These are phyloP conservation scores for Atalantia buxifolia DNA, from an alignment of 345 rosid species.

Conservation along the genomic window DNA sequence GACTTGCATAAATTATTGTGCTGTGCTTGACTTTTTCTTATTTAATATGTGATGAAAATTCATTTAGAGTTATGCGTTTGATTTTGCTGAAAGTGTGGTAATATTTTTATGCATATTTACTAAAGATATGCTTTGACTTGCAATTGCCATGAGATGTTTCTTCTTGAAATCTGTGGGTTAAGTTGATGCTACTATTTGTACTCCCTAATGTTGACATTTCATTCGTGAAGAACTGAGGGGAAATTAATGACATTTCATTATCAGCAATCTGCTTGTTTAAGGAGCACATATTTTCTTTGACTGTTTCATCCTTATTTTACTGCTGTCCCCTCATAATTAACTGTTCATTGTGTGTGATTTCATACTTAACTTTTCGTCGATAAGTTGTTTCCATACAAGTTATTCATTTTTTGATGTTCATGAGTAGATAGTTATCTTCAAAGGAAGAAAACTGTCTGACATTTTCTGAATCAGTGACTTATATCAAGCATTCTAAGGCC, in stretches of 20 bases:
- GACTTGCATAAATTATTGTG: background rate
- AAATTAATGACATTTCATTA: background rate
- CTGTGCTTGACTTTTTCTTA: background rate
- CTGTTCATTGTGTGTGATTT: background rate
- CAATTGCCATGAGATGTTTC: background rate
- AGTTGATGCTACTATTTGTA: background rate
- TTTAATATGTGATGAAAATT: background rate
- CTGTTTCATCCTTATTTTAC: background rate
- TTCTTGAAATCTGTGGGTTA: background rate
- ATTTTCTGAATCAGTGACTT: conserved; percentile 1
- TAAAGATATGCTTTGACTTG: background rate
- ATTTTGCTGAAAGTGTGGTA: background rate
- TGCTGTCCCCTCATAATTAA: background rate
- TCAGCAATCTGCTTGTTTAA: background rate
- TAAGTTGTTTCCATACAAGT: background rate
- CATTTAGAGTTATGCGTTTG: background rate
- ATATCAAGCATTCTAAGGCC: background rate
- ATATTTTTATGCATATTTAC: background rate
- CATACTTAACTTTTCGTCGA: background rate
- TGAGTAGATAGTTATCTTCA: background rate
- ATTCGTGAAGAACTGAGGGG: background rate
- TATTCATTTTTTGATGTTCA: background rate
- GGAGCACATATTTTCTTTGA: background rate
- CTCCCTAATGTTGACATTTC: background rate
- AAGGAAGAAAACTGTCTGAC: background rate